Conservation (phyloP, 1,284 basidiomycete genomes). For the Sanghuangporus baumii region DNA sequence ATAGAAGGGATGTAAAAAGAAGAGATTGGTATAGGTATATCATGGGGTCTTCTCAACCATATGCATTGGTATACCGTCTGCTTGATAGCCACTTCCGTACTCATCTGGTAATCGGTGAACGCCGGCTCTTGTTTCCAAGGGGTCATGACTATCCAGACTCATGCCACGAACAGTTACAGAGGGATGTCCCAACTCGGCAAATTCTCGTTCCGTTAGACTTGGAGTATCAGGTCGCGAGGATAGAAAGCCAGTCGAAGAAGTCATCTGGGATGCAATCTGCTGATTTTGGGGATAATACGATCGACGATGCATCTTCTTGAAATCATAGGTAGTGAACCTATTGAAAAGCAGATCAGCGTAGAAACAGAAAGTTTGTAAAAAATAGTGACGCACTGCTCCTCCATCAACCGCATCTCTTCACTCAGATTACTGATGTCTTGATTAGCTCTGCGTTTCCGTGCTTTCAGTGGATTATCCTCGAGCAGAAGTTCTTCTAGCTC, state of each 20-base stretch:
- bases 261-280: constrained; percentile 48
- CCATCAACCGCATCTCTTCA: constrained; percentile 94
- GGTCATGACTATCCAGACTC: constrained; percentile 13
- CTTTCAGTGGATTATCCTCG: constrained; percentile 96
- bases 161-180: constrained; percentile 6
- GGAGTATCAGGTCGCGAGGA: constrained; percentile 45
- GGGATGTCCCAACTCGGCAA: constrained; percentile 6
- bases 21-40: background rate
- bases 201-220: constrained; percentile 23
- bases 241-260: constrained; percentile 38
- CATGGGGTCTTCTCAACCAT: constrained; percentile 19
- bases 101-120: constrained; percentile 25
- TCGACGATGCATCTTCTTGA: constrained; percentile 76
- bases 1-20: constrained; percentile 7
- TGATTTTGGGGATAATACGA: constrained; percentile 80
- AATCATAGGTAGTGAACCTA: constrained; percentile 80
- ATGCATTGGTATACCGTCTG: constrained; percentile 17
- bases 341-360: background rate
- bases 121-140: constrained; percentile 17
- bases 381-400: constrained; percentile 79
- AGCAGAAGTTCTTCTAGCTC: constrained; percentile 93
- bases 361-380: background rate
- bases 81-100: constrained; percentile 18
- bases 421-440: constrained; percentile 79
- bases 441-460: constrained; percentile 85